Evolutionary conservation across 768 basidiomycete species (phyloP).

Genomic region (Boletus insuetus): DNA sequence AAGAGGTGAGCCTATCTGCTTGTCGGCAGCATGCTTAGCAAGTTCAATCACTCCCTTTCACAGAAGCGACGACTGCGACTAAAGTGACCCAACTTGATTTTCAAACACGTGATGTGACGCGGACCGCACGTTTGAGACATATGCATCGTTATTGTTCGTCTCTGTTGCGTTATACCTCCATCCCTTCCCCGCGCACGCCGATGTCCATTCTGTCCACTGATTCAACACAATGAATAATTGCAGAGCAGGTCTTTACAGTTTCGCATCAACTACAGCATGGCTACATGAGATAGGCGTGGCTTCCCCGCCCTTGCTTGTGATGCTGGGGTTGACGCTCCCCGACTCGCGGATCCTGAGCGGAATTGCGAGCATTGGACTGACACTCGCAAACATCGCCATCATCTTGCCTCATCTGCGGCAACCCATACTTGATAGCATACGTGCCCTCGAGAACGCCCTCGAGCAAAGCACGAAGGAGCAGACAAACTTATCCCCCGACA

Average conservation of each 20-base stretch:
- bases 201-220: conserved; percentile 3
- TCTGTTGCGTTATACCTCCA: background rate
- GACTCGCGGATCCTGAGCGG: conserved; percentile 27
- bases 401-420: conserved; percentile 25
- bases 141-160: background rate
- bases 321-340: conserved; percentile 24
- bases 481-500: background rate
- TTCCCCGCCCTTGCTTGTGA: conserved; percentile 24
- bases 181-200: background rate
- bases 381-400: conserved; percentile 22
- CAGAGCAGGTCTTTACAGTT: conserved; percentile 30
- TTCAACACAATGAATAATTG: conserved; percentile 20
- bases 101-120: conserved; percentile 25
- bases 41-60: too few relatives aligned
- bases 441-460: background rate
- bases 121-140: background rate
- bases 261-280: conserved; percentile 20
- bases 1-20: background rate
- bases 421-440: conserved; percentile 14
- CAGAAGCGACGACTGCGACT: too few relatives aligned
- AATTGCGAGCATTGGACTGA: conserved; percentile 25
- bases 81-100: conserved; percentile 7
- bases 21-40: background rate
- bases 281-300: conserved; percentile 20
- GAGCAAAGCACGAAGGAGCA: background rate